A percentile compares a stretch with the other conserved stretches of the same genome.
phyloP scores from a whole-genome alignment of 2,329 filamentous ascomycete species.

The Hypoxylon sp. region DNA sequence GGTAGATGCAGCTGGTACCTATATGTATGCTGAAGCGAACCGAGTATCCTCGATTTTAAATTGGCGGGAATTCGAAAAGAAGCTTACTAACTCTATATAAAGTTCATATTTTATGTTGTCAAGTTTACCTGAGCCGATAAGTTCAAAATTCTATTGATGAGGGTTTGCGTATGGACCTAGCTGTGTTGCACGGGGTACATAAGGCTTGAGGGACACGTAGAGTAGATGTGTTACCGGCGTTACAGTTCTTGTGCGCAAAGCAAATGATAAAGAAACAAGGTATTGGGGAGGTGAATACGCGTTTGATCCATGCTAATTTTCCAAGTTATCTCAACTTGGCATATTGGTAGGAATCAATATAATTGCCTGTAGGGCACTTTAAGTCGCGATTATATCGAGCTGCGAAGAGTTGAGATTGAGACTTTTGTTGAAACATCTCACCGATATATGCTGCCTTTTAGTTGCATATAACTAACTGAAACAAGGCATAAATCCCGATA shows the following conservation, averaged over 20 bases:
- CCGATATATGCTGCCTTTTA: not conserved
- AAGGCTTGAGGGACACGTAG: too few species aligned
- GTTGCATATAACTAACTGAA: not conserved
- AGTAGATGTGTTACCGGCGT: not conserved
- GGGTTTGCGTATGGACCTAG: too few species aligned
- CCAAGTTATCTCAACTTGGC: not conserved
- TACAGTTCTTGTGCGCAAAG: not conserved
- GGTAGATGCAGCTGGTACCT: too few species aligned
- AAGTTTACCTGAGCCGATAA: too few species aligned
- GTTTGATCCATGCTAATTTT: not conserved
- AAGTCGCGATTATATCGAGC: not conserved
- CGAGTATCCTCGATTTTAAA: too few species aligned
- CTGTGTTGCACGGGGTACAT: too few species aligned
- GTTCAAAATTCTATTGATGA: too few species aligned
- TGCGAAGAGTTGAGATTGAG: not conserved
- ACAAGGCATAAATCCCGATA: not conserved
- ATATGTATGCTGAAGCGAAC: too few species aligned
- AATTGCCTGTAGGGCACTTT: not conserved
- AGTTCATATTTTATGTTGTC: too few species aligned
- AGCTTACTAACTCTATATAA: too few species aligned
- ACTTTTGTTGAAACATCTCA: conserved; percentile 12
- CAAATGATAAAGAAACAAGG: not conserved
- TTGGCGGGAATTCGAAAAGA: too few species aligned
- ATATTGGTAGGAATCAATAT: not conserved
- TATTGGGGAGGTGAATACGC: not conserved